Conservation (phyloP, 139 green algal species). For the Chlamydomonas sp. region DNA sequence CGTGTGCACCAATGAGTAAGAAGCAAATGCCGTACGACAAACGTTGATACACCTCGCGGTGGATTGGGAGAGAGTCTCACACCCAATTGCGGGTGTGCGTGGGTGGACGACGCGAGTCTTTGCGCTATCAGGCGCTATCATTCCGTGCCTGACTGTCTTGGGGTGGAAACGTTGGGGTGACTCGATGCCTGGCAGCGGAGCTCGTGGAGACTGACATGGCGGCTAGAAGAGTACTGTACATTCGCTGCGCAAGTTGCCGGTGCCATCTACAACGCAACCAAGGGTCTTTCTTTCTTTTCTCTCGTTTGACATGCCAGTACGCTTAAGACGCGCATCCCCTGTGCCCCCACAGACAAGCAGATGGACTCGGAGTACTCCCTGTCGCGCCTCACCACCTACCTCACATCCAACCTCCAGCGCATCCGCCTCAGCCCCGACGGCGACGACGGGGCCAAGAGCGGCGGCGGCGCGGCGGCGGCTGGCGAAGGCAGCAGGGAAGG, state of each 20-base stretch:
- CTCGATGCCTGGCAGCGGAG: too few species aligned
- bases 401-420: slow-evolving; percentile 23
- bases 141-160: background rate
- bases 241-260: too few species aligned
- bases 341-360: slow-evolving; percentile 25
- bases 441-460: background rate
- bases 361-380: slow-evolving; percentile 44
- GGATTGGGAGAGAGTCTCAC: background rate
- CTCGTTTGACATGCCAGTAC: too few species aligned
- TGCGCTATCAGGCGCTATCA: background rate
- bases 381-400: slow-evolving; percentile 23
- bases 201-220: too few species aligned
- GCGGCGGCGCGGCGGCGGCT: background rate
- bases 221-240: too few species aligned
- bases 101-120: background rate
- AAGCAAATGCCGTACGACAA: background rate
- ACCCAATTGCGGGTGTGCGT: background rate
- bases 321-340: too few species aligned
- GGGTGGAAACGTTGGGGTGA: too few species aligned
- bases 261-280: too few species aligned
- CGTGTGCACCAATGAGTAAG: background rate
- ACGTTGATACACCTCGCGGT: background rate
- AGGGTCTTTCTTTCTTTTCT: too few species aligned
- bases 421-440: background rate
- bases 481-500: background rate